Percentiles rank a stretch among this genome's conserved stretches.
phyloP scores from a whole-genome alignment of 257 asterid genomes.

The Solanum lycopersicoides region DNA sequence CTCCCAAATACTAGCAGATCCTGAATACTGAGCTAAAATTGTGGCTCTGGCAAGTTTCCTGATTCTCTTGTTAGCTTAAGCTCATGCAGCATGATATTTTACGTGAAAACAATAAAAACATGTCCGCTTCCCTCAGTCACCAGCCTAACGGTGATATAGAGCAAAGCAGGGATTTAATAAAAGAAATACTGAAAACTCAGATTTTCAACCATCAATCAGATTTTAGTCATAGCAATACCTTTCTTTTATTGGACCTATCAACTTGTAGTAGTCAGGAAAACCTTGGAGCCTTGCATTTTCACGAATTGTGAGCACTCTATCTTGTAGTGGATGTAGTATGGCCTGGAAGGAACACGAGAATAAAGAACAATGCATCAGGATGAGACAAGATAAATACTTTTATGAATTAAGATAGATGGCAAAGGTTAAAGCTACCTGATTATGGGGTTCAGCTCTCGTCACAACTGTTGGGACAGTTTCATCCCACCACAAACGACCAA shows the following conservation, averaged over 20 bases:
- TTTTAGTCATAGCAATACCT: constrained; percentile 2
- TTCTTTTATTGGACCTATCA: constrained; percentile 24
- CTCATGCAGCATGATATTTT: neutral
- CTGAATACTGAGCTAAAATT: neutral
- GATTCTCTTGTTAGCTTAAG: neutral
- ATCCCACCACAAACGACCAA: constrained; percentile 29
- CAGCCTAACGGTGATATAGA: neutral
- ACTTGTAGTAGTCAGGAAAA: constrained; percentile 33
- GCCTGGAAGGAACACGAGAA: constrained; percentile 4
- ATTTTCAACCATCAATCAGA: neutral
- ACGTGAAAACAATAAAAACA: neutral
- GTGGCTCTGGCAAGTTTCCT: neutral
- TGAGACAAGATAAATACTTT: neutral
- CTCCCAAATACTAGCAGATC: neutral
- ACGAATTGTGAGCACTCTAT: constrained; percentile 30
- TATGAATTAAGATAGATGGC: neutral
- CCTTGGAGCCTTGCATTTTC: constrained; percentile 39
- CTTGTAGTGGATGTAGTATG: constrained; percentile 23
- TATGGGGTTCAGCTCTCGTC: constrained; percentile 32
- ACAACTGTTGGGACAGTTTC: constrained; percentile 35
- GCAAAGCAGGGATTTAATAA: neutral
- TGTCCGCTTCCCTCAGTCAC: neutral
- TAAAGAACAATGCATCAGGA: neutral
- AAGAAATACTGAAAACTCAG: neutral
- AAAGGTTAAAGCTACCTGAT: constrained; percentile 17